Evolutionary conservation across 2,329 filamentous ascomycete genomes (phyloP), one percentile per base, ranked within the genome.

Genomic region (Apiospora saccharicola): DNA sequence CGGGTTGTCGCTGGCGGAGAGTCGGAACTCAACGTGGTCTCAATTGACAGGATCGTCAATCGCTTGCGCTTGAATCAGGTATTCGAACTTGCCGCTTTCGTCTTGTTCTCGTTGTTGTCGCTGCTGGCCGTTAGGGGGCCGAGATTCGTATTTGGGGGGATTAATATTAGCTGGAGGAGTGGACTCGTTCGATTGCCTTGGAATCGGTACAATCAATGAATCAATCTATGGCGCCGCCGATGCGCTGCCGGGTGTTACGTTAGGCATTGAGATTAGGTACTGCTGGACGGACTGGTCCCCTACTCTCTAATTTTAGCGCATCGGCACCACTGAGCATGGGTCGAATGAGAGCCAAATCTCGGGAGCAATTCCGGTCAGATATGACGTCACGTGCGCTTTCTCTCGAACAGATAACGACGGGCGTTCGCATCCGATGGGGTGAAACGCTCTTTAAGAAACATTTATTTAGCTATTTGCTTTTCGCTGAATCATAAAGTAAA

Each of bases 321-420:
- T 57, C 51, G 51, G 34, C 51, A 19, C 19, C 19, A 49, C 22
- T 22, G 22, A 22, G 19, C 30, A 37, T 30, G 26, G 22, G 26
- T 49, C 46, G 16, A 37, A 34, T 22, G 53, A 22, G 22, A 37
- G 2, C 30, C 19, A 64, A 64, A 64, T n/a, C 5, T 41, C 57
- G 57, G 57, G 57, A 64, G 30, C 34, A 64, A 41, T 64, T 64
- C 57, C 57, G 57, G 34, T 13, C 34, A 12, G 30, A 64, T 64
- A 64, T 64, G 57, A 64, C 57, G 57, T 64, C 57, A 64, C 57
- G 57, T 64, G 57, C 57, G n/a, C 34, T 24, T 24, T 24, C 10
- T 19, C 30, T n/a, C 22, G 12, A n/a, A 47, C 5, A 22, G 22
- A 47, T 47, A 22, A 19, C 3, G 16, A 47, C 14, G 1, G 46